Evolutionary conservation across 345 rosid species (phyloP), one percentile per base, ranked within the genome.

Genomic region (Moricandia moricandioides): DNA sequence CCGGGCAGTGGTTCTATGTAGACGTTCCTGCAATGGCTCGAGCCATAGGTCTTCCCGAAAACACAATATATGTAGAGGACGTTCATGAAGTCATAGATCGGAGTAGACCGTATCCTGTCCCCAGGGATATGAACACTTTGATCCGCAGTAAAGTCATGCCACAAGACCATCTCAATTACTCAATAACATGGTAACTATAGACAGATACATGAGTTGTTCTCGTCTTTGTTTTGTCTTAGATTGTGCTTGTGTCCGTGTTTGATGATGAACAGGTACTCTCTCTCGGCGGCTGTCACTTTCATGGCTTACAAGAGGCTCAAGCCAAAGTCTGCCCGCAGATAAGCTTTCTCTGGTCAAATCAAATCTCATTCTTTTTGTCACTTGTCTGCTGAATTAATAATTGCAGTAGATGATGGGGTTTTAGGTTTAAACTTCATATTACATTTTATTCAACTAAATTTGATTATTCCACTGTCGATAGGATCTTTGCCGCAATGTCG

Each of bases 101-200:
- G 8, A 86, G 98, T 64, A 80, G 85, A 71, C 99, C 91, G 1
- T 95, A 92, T 69, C 99, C 99, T 76, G 77, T 95, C 65, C 94
- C 97, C 1, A 92, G 92, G 80, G 99, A 90, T 78, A 80, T 86
- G 31, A 89, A 86, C 63, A 82, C 88, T 37, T 86, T 95, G 87
- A 87, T 92, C 69, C 87, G 81, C 67, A 92, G 92, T 83, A 92
- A 97, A 73, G 97, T 95, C 56, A 95, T 90, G 99, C 99, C 99
- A n/a, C 96, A 88, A 51, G 97, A 92, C 81, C 99, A 95, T 84
- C 88, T 92, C 13, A 89, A 95, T 72, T 95, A 95, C 79, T 78
- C 86, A 29, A 72, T 95, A 73, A 92, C 98, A 78, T 90, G 98
- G 99, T 95, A 90, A 79, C 57, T 67, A 49, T 5, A 62, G 0